Evolutionary conservation across 108 stramenopile species (phyloP).

Genomic region (Mediolabrus comicus): DNA sequence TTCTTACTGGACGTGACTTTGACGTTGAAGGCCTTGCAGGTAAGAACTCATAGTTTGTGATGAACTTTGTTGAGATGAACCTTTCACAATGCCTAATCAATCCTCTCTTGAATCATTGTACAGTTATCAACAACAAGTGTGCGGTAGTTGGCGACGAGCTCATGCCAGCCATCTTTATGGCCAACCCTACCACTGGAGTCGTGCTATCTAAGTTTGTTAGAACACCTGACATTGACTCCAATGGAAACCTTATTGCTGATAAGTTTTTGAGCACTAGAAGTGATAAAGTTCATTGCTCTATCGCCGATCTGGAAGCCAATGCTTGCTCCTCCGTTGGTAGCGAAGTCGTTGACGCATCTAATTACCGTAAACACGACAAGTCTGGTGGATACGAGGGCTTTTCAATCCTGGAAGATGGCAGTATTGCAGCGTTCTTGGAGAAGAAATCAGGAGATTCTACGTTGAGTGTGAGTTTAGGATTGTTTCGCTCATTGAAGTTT

Average conservation of each 20-base stretch:
- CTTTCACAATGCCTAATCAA: neutral
- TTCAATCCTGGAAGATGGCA: conserved; percentile 29
- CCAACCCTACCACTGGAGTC: conserved; percentile 39
- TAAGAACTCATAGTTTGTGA: neutral
- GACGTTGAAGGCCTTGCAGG: conserved; percentile 21
- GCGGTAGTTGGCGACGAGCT: conserved; percentile 46
- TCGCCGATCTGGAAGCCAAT: conserved; percentile 31
- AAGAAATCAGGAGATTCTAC: conserved; percentile 36
- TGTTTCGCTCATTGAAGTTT: neutral
- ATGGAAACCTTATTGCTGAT: conserved; percentile 18
- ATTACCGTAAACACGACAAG: conserved; percentile 37
- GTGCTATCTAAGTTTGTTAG: conserved; percentile 34
- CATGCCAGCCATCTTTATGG: conserved; percentile 44
- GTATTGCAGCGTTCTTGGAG: conserved; percentile 37
- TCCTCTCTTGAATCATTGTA: neutral
- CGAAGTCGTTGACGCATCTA: conserved; percentile 15
- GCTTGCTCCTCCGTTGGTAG: conserved; percentile 17
- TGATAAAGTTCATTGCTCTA: conserved; percentile 47
- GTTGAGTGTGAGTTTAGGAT: conserved; percentile 1
- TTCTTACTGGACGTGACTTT: conserved; percentile 47
- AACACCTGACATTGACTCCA: conserved; percentile 38
- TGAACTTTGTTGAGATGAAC: neutral
- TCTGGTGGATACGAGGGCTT: conserved; percentile 47
- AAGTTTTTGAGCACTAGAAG: conserved; percentile 36
- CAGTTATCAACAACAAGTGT: conserved; percentile 40